phyloP scores from a whole-genome alignment of 2,329 filamentous ascomycete species.

The Arachnomyces sp. region DNA sequence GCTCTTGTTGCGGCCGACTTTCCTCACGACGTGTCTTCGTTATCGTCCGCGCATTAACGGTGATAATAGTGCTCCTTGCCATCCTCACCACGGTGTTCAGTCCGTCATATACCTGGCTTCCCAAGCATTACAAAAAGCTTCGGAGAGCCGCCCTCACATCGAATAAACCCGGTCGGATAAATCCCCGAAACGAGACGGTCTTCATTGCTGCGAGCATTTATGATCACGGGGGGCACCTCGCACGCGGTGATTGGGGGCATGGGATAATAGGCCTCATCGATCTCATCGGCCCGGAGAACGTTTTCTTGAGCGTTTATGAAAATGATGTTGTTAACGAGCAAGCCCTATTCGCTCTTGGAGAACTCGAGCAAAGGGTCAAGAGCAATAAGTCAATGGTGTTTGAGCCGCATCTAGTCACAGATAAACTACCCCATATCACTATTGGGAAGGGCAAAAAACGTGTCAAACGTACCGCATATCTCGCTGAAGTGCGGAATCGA shows the following conservation, averaged over 20 bases:
- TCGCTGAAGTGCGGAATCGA: constrained; percentile 64
- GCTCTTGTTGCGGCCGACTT: constrained; percentile 19
- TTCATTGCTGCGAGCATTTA: constrained; percentile 67
- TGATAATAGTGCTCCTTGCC: constrained; percentile 25
- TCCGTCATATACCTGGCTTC: constrained; percentile 49
- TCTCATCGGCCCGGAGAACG: constrained; percentile 57
- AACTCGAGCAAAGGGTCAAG: constrained; percentile 43
- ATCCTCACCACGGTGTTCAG: constrained; percentile 41
- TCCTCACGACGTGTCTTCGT: constrained; percentile 24
- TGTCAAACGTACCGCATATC: constrained; percentile 65
- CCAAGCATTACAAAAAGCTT: constrained; percentile 42
- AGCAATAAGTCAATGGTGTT: constrained; percentile 49
- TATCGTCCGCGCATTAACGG: constrained; percentile 20
- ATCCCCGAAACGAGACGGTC: constrained; percentile 54
- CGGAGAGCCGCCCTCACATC: constrained; percentile 24
- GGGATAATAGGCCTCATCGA: constrained; percentile 55
- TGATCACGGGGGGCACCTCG: constrained; percentile 52
- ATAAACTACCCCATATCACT: constrained; percentile 50
- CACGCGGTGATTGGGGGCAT: constrained; percentile 56
- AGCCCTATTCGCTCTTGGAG: constrained; percentile 40
- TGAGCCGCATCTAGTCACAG: constrained; percentile 51
- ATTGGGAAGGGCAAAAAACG: constrained; percentile 55
- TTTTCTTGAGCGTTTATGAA: constrained; percentile 66
- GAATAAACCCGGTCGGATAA: constrained; percentile 36
- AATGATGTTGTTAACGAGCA: constrained; percentile 54